A percentile compares a stretch with the other conserved stretches of the same genome.
Evolutionary conservation across 441 rosid genomes (phyloP).

Genomic region (Euphorbia corollata): DNA sequence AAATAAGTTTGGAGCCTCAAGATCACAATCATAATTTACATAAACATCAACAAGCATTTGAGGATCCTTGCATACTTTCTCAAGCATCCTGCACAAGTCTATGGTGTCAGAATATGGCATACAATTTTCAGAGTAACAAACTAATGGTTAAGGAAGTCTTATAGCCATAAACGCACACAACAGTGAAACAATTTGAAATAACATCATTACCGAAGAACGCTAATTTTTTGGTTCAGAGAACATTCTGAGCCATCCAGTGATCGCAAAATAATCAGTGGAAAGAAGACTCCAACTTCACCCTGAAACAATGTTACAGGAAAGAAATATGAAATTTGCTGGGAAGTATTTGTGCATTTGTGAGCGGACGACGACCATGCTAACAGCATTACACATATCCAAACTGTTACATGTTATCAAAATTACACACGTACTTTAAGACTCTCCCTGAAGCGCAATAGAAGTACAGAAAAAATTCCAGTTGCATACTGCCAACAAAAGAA

Average conservation of each 20-base stretch:
- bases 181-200: slow-evolving; percentile 23
- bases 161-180: slow-evolving; percentile 8
- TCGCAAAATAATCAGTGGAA: slow-evolving; percentile 89
- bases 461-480: slow-evolving; percentile 91
- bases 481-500: slow-evolving; percentile 71
- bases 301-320: slow-evolving; percentile 29
- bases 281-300: slow-evolving; percentile 98
- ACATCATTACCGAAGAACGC: slow-evolving; percentile 77
- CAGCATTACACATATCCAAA: slow-evolving; percentile 7
- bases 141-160: slow-evolving; percentile 13
- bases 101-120: slow-evolving; percentile 24
- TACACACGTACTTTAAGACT: slow-evolving; percentile 80
- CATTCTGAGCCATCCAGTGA: slow-evolving; percentile 78
- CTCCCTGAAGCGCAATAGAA: slow-evolving; percentile 83
- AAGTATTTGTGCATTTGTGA: slow-evolving; percentile 12
- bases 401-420: slow-evolving; percentile 20
- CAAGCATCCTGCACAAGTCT: slow-evolving; percentile 72
- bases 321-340: neutral
- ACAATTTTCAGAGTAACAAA: slow-evolving; percentile 11
- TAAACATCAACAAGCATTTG: slow-evolving; percentile 98
- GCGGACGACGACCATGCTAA: too few relatives aligned
- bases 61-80: slow-evolving; percentile 90
- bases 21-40: slow-evolving; percentile 98
- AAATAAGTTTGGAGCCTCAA: slow-evolving; percentile 96
- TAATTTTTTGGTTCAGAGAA: slow-evolving; percentile 71